Conservation (phyloP, 257 asterid genomes). For the Euphrasia confusa region DNA sequence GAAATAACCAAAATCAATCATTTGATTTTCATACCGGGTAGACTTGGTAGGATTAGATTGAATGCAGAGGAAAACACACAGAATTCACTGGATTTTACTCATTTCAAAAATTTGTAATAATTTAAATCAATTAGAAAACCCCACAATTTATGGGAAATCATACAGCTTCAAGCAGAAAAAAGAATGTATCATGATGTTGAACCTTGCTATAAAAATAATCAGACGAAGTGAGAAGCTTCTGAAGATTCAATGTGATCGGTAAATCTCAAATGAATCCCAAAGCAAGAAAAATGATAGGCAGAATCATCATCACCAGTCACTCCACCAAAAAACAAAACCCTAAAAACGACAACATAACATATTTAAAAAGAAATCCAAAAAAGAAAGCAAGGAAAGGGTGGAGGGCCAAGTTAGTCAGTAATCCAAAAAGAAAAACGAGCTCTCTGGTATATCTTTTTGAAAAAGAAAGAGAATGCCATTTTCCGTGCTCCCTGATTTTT, state of each 20-base stretch:
- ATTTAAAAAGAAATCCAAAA: too few relatives aligned
- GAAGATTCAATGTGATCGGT: background rate
- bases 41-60: background rate
- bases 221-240: background rate
- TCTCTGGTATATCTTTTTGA: too few relatives aligned
- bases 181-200: background rate
- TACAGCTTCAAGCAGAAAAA: background rate
- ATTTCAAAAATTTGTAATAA: background rate
- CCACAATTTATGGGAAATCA: slow-evolving; percentile 1
- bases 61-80: background rate
- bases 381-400: too few relatives aligned
- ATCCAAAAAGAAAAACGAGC: too few relatives aligned
- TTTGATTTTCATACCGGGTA: background rate
- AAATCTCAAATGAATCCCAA: too few relatives aligned
- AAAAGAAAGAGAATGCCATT: background rate
- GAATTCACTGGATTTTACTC: slow-evolving; percentile 1
- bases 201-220: background rate
- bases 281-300: too few relatives aligned
- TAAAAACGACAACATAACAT: too few relatives aligned
- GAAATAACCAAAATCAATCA: background rate
- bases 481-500: background rate
- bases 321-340: too few relatives aligned
- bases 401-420: too few relatives aligned
- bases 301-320: too few relatives aligned
- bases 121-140: slow-evolving; percentile 6